Evolutionary conservation across 768 basidiomycete species (phyloP), one percentile per base, ranked within the genome.

Genomic region (Megacollybia marginata): DNA sequence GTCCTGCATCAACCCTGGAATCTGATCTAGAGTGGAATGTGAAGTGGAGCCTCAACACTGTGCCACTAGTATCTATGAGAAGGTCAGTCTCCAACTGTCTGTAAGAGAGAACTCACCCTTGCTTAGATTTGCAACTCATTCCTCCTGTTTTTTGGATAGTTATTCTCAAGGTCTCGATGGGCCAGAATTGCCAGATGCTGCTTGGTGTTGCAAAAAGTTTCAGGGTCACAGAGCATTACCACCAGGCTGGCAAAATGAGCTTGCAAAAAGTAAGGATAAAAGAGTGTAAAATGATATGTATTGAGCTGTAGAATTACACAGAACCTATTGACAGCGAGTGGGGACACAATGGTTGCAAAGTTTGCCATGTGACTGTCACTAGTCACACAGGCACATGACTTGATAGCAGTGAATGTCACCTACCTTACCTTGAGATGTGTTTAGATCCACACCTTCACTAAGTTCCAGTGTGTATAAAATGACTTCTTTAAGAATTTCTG

Each of bases 11-110:
- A 8, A 55, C 59, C 4, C 49, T 52, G 11, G 65, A 69, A 45
- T 66, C 55, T 18, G 66, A 67, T 46, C 54, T 74, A 1, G 54
- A 65, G 46, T 20, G 31, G 5, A 72, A 73, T 57, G 56, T 65
- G 35, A 16, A 10, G 10, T 10, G 16, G 35, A 10, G 10, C 35
- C 35, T 36, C 35, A 16, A 36, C 16, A 16, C 35, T 36, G 35
- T 36, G 35, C 35, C 35, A 10, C 10, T 36, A 10, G 16, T 36
- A 10, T 36, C 35, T 10, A 36, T n/a, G n/a, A n/a, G n/a, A 16
- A 57, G 1, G 33, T 38, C 4, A 42, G n/a, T n/a, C n/a, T n/a
- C n/a, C n/a, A n/a, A n/a, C 20, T n/a, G n/a, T n/a, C n/a, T n/a
- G n/a, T n/a, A n/a, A n/a, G n/a, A n/a, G n/a, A n/a, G n/a, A 7